phyloP scores from a whole-genome alignment of 2,329 filamentous ascomycete genomes.

The Diaporthe sp. region DNA sequence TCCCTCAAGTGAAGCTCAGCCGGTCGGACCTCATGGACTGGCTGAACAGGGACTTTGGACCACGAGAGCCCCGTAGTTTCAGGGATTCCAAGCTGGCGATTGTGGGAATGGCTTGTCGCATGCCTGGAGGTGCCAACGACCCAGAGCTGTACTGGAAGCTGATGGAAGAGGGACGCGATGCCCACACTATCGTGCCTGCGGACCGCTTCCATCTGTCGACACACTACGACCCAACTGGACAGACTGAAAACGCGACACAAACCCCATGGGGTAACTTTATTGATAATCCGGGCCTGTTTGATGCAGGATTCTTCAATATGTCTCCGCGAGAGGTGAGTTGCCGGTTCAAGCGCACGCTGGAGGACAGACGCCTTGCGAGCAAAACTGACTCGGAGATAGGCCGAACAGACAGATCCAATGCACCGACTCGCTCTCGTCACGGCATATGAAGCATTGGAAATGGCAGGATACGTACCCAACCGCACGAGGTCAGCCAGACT shows the following conservation, averaged over 20 bases:
- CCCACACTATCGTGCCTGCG: slow-evolving; percentile 64
- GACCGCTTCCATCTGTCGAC: slow-evolving; percentile 62
- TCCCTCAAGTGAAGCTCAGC: background rate
- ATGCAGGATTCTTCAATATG: slow-evolving; percentile 7
- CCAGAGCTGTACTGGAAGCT: slow-evolving; percentile 2
- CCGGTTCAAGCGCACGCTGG: background rate
- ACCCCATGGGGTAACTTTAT: slow-evolving; percentile 67
- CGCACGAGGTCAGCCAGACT: background rate
- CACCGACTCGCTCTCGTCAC: slow-evolving; percentile 3
- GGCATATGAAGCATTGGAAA: slow-evolving; percentile 18
- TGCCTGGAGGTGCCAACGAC: slow-evolving; percentile 52
- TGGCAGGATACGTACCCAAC: background rate
- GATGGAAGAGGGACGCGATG: slow-evolving; percentile 77
- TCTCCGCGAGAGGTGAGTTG: slow-evolving; percentile 2
- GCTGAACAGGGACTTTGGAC: background rate
- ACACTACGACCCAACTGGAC: slow-evolving; percentile 73
- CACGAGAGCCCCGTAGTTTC: background rate
- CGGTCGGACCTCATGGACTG: background rate
- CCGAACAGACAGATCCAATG: slow-evolving; percentile 54
- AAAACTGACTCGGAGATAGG: slow-evolving; percentile 57
- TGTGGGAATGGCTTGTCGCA: slow-evolving; percentile 76
- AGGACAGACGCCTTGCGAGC: background rate
- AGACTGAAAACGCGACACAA: background rate
- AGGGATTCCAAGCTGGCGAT: slow-evolving; percentile 81
- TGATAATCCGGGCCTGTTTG: background rate